Evolutionary conservation across 768 basidiomycete genomes (phyloP), one percentile per base, ranked within the genome.

Genomic region (Scleroderma citrinum): DNA sequence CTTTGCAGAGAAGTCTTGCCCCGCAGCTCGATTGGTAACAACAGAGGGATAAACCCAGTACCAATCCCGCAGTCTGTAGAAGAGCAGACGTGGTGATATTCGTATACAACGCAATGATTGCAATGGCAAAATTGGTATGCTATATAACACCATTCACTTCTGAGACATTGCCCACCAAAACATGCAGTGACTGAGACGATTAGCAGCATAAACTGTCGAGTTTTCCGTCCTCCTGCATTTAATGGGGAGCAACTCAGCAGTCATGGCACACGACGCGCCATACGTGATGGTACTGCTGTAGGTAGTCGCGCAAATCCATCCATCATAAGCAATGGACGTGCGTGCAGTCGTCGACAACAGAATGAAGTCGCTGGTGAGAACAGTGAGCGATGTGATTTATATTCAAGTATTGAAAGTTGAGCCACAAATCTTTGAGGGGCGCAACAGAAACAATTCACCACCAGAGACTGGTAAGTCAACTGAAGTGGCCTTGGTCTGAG

Each of bases 261-360:
- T 71, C 44, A 70, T 20, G 5, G 67, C 69, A 37, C 71, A 71
- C 46, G 72, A 54, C 8, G 73, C 73, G 46, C 76, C 78, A 49
- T 80, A 80, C 77, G 78, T 80, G 47, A 78, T 59, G 58, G 81
- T 81, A 49, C 69, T 72, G 46, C 74, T 74, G 63, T 81, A 81
- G 40, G 70, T 74, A 64, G 77, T 80, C 14, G 68, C 76, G 52
- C 81, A 81, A 50, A 80, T 79, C 77, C 76, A 81, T 17, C 71
- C 78, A 5, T 82, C 71, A 8, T 82, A 61, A 8, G 73, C 70
- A 40, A 75, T 64, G 32, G 76, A 78, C 3, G 72, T 72, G 19
- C 76, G 71, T 5, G 81, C 76, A 0, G 80, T 80, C 6, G 82
- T 83, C 44, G 70, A 70, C 7, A 69, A 76, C 48, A 80, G 77